These are phyloP conservation scores for Toxicodendron radicans DNA, from an alignment of 345 rosid species.

Conservation along the genomic window DNA sequence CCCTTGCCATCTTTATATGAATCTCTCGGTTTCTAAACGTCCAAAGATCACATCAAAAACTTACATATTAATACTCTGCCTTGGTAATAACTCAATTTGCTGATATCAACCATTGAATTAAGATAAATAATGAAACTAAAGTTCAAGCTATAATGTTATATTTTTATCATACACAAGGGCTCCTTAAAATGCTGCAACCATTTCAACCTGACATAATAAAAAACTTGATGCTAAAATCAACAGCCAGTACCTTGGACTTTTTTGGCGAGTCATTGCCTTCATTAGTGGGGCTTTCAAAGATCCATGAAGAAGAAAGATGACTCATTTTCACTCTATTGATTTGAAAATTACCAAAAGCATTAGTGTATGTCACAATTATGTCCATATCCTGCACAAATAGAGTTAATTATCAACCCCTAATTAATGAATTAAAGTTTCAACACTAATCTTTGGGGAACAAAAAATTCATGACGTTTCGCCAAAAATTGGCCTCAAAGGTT, in stretches of 20 bases:
- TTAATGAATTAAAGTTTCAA: too few species aligned
- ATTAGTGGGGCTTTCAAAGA: slow-evolving; percentile 54
- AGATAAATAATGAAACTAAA: background rate
- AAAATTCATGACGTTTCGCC: too few species aligned
- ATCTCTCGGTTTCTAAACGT: slow-evolving; percentile 23
- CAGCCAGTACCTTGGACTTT: slow-evolving; percentile 43
- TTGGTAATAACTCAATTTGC: slow-evolving; percentile 18
- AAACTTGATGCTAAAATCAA: slow-evolving; percentile 5
- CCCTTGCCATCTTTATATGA: slow-evolving; percentile 32
- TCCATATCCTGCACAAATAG: slow-evolving; percentile 61
- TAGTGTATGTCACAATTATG: slow-evolving; percentile 83
- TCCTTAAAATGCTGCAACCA: too few species aligned
- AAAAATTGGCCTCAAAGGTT: too few species aligned
- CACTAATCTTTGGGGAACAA: too few species aligned
- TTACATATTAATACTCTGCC: slow-evolving; percentile 32
- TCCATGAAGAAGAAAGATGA: slow-evolving; percentile 83
- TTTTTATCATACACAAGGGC: too few species aligned
- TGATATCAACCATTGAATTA: slow-evolving; percentile 16
- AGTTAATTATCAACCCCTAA: background rate
- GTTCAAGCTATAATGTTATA: background rate
- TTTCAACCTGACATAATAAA: background rate
- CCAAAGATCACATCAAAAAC: background rate
- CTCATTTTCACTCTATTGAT: slow-evolving; percentile 69
- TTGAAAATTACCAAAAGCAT: slow-evolving; percentile 53
- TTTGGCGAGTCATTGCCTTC: slow-evolving; percentile 34